Base-by-base conservation (phyloP, 257 asterid genomes). In the Gentiana straminea region DNA sequence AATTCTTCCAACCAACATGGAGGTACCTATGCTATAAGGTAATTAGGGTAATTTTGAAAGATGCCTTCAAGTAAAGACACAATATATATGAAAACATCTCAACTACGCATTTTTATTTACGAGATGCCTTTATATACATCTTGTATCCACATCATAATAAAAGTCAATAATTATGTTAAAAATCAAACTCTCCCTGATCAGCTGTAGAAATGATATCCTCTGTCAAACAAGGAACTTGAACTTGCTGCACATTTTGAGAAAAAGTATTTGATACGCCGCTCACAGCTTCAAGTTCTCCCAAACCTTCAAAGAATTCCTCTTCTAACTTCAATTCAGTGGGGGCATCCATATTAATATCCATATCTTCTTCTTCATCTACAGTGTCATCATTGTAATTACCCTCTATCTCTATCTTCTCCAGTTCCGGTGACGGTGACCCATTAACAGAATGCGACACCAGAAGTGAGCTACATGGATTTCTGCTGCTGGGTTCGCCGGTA, bases 281-380 rank as follows among this genome's bases (percentile, higher is more conserved):
- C 35, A 59, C 58, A 4, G 77, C 72, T 3, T 75, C 72, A 2
- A 86, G 73, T 51, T 86, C 94, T 49, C 84, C 96, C 70, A 86
- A 63, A 6, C 97, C 97, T 49, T 70, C 76, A 35, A 89, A 85
- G 81, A 89, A 83, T 60, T 89, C 94, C 11, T 73, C 77, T 13
- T 67, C 72, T 13, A 69, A 7, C 1, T 45, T 71, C 72, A 64
- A 60, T 33, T 66, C 69, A 3, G 54, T 58, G 7, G 64, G 61
- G 33, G 68, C 69, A 32, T 56, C 62, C 11, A 62, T 67, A 15
- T 73, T 79, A 10, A 69, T 79, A 5, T 73, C 76, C 1, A 69
- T 79, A 24, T 24, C 1, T 24, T 24, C 24, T 24, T 24, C 24
- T 24, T 24, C 24, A 0, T 69, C 82, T 55, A 64, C 82, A 37